These are phyloP conservation scores for Jatropha multifida DNA, from an alignment of 441 rosid genomes.

Conservation along the genomic window DNA sequence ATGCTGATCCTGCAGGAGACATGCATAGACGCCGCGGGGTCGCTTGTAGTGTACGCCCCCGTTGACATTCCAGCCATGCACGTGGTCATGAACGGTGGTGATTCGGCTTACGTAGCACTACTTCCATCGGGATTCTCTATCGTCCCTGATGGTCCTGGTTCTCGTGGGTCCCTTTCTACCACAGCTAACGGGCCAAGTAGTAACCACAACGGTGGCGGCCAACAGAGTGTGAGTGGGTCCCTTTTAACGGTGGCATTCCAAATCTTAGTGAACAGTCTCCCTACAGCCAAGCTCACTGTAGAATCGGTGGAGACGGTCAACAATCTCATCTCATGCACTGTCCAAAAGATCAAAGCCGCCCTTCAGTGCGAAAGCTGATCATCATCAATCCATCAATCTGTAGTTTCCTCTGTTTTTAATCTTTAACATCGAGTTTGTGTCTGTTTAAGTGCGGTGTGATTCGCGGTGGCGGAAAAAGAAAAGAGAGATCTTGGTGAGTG, in stretches of 20 bases:
- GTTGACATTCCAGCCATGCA: constrained; percentile 89
- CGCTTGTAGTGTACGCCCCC: constrained; percentile 92
- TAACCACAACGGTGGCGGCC: constrained; percentile 15
- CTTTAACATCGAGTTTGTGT: constrained; percentile 1
- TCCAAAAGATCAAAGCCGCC: constrained; percentile 78
- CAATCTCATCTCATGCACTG: constrained; percentile 82
- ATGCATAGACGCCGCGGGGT: constrained; percentile 84
- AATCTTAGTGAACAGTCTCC: constrained; percentile 65
- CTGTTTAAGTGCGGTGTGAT: constrained; percentile 1
- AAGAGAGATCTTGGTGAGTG: constrained; percentile 12
- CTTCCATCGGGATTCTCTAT: constrained; percentile 89
- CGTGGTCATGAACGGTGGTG: constrained; percentile 82
- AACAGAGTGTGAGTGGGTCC: constrained; percentile 62
- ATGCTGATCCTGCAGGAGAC: constrained; percentile 95
- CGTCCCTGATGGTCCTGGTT: constrained; percentile 58
- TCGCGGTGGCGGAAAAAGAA: not conserved
- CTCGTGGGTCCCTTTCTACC: constrained; percentile 28
- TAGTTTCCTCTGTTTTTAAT: not conserved
- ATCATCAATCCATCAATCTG: not conserved
- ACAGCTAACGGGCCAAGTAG: constrained; percentile 25
- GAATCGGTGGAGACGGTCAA: constrained; percentile 90
- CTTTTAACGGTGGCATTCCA: constrained; percentile 88
- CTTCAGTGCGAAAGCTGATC: constrained; percentile 70
- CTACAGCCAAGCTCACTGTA: constrained; percentile 72
- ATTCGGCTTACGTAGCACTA: constrained; percentile 75